phyloP scores from a whole-genome alignment of 441 rosid genomes.

The Rhodomyrtus psidioides region DNA sequence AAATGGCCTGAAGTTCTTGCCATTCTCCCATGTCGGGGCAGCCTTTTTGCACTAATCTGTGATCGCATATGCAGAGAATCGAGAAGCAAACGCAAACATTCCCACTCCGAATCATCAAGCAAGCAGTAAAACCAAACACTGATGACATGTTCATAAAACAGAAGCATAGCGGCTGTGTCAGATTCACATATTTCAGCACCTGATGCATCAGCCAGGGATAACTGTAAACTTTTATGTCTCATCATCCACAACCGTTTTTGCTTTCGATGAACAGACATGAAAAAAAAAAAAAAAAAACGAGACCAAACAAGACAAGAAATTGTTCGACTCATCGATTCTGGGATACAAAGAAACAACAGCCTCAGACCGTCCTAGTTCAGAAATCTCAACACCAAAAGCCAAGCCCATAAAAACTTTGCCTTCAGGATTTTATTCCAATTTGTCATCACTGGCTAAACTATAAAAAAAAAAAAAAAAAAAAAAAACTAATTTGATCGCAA shows the following conservation, averaged over 20 bases:
- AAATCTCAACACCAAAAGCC: conserved; percentile 13
- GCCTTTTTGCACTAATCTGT: background rate
- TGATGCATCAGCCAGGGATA: conserved; percentile 40
- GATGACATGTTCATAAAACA: background rate
- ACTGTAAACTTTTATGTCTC: conserved; percentile 27
- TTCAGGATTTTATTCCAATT: background rate
- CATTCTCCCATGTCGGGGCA: background rate
- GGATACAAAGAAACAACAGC: conserved; percentile 6
- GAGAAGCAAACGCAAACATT: background rate
- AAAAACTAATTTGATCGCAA: background rate
- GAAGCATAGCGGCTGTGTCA: conserved; percentile 15
- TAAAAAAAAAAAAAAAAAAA: no score
- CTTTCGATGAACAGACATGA: background rate
- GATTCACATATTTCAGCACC: conserved; percentile 23
- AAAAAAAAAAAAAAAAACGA: background rate
- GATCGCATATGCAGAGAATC: background rate
- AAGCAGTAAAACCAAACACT: background rate
- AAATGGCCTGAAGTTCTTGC: background rate
- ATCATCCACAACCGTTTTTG: conserved; percentile 17
- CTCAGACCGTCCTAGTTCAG: conserved; percentile 66
- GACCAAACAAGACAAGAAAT: no score
- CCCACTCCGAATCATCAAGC: background rate
- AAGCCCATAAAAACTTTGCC: background rate
- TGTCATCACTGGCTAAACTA: conserved; percentile 14
- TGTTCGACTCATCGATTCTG: background rate